A percentile compares a stretch with the other conserved stretches of the same genome.
These are phyloP conservation scores for Xylariaceae sp. DNA, from an alignment of 2,329 filamentous ascomycete genomes.

Conservation along the genomic window DNA sequence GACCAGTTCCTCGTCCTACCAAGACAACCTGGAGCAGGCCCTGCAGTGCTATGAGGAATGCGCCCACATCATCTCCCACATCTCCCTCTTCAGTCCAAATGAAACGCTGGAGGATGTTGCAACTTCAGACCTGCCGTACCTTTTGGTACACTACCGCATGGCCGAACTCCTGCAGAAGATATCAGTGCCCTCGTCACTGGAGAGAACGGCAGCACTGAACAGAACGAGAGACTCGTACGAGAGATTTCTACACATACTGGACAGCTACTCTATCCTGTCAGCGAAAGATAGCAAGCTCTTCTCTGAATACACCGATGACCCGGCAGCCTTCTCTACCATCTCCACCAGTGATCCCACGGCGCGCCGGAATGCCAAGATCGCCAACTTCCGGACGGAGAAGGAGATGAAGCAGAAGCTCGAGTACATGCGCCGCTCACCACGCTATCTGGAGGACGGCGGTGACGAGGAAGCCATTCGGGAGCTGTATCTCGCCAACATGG, in stretches of 20 bases:
- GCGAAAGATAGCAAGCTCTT: slow-evolving; percentile 60
- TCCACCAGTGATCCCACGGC: slow-evolving; percentile 54
- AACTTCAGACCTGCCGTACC: slow-evolving; percentile 77
- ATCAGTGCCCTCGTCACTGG: slow-evolving; percentile 40
- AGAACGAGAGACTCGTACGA: slow-evolving; percentile 67
- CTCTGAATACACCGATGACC: slow-evolving; percentile 65
- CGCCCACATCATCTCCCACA: slow-evolving; percentile 56
- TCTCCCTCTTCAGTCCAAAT: slow-evolving; percentile 85
- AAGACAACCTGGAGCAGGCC: slow-evolving; percentile 57
- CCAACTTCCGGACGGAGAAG: slow-evolving; percentile 78
- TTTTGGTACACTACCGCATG: slow-evolving; percentile 69
- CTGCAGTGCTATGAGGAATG: slow-evolving; percentile 69
- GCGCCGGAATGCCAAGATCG: slow-evolving; percentile 76
- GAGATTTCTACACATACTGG: slow-evolving; percentile 65
- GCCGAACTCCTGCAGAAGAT: slow-evolving; percentile 72
- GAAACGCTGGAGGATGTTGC: slow-evolving; percentile 81
- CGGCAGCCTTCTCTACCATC: slow-evolving; percentile 64
- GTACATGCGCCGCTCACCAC: slow-evolving; percentile 35
- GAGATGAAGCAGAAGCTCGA: slow-evolving; percentile 77
- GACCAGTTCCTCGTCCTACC: slow-evolving; percentile 57
- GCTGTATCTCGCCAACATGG: slow-evolving; percentile 68
- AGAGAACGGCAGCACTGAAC: slow-evolving; percentile 56
- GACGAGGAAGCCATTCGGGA: slow-evolving; percentile 82
- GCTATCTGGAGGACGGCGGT: slow-evolving; percentile 46
- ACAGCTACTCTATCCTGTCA: slow-evolving; percentile 69